Base-by-base conservation (phyloP, 306 rosid genomes). In the Biancaea sappan region DNA sequence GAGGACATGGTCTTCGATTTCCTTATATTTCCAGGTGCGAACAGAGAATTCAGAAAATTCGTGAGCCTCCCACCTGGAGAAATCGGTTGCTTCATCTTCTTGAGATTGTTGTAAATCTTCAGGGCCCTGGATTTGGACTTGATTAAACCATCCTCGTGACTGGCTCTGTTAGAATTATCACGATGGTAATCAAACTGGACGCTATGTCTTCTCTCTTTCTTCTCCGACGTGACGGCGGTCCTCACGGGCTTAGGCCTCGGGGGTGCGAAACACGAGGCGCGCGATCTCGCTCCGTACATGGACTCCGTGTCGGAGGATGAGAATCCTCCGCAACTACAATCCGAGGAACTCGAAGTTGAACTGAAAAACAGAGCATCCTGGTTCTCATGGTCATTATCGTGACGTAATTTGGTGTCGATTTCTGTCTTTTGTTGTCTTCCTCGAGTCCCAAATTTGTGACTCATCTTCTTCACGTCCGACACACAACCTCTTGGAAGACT, bases 1-100 rank as follows among this genome's bases (percentile, higher is more conserved):
- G 85, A 76, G 1, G 83, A 12, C 0, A 62, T 6, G 14, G 38
- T 66, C 69, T 71, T 82, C 2, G 77, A 28, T 79, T 78, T 87
- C 76, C 79, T 88, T 0, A 76, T 11, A 18, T 64, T 71, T 41
- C 81, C 85, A 4, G 86, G 18, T 0, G 88, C 64, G 53, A 95
- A 90, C 6, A 95, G 83, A 25, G 91, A 86, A 59, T 88, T 95
- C 2, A 95, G 73, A 51, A 95, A 95, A 77, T 11, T 92, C 2
- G 91, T 81, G 32, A 95, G 85, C 28, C 72, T 86, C 0, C 92
- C 97, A 1, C 98, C 98, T 0, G 98, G 98, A 0, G 99, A 95
- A 1, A 90, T 92, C 0, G 99, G 98, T 12, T 90, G 97, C 71
- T 95, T 95, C 89, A 92, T 88, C 72, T 92, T 94, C 89, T 90